Percentiles rank a stretch among this genome's conserved stretches.
These are phyloP conservation scores for Euphorbia tirucalli DNA, from an alignment of 345 rosid genomes.

Conservation along the genomic window DNA sequence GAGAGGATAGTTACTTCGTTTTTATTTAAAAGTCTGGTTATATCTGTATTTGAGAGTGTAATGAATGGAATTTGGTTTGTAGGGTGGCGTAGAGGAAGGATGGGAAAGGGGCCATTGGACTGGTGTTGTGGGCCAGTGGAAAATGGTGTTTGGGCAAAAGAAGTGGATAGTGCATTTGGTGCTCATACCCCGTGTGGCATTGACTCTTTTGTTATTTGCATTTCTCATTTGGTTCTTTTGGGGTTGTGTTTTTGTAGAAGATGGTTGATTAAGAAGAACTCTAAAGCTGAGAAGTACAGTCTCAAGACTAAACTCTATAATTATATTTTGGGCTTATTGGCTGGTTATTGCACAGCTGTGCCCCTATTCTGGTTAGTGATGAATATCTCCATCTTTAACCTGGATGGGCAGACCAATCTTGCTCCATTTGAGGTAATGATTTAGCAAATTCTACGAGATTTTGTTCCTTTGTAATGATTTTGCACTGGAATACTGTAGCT, in stretches of 20 bases:
- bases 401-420: conserved; percentile 22
- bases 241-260: conserved; percentile 29
- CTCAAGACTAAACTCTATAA: conserved; percentile 26
- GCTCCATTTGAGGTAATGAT: conserved; percentile 30
- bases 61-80: neutral
- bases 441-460: neutral
- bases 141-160: conserved; percentile 29
- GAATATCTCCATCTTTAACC: conserved; percentile 26
- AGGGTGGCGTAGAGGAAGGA: conserved; percentile 8
- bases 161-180: conserved; percentile 28
- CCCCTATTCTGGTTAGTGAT: conserved; percentile 26
- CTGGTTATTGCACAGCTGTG: conserved; percentile 26
- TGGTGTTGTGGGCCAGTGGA: conserved; percentile 32
- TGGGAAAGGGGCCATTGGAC: conserved; percentile 19
- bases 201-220: conserved; percentile 31
- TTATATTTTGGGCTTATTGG: conserved; percentile 24
- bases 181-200: conserved; percentile 34
- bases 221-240: conserved; percentile 31
- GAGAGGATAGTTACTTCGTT: too few relatives aligned
- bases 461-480: neutral
- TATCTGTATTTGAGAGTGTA: neutral
- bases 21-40: too few relatives aligned
- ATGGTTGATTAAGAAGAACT: conserved; percentile 23
- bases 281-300: conserved; percentile 21
- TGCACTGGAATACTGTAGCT: neutral